phyloP scores from a whole-genome alignment of 192 early-diverging fungal genomes.

The Coemansia sp. region DNA sequence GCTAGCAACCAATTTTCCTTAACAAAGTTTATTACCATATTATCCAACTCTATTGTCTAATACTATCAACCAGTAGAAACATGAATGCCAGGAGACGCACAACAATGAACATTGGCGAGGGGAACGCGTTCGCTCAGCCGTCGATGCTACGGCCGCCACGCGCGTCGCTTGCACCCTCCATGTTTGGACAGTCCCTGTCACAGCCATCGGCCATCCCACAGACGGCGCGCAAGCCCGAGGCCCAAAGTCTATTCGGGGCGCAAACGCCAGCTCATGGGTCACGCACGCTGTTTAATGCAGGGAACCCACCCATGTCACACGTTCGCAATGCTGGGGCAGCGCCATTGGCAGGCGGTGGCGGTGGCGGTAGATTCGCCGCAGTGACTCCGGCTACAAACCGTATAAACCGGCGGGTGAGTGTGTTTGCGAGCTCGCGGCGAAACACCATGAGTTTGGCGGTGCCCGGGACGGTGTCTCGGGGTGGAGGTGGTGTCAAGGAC shows the following conservation, averaged over 20 bases:
- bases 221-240: constrained; percentile 31
- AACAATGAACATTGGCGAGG: constrained; percentile 50
- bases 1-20: too few relatives aligned
- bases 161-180: constrained; percentile 48
- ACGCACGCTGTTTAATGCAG: constrained; percentile 20
- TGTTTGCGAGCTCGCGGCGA: constrained; percentile 48
- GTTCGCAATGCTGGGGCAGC: constrained; percentile 23
- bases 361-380: constrained; percentile 12
- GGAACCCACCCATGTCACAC: constrained; percentile 41
- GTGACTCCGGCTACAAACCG: constrained; percentile 48
- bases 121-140: constrained; percentile 48
- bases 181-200: constrained; percentile 27
- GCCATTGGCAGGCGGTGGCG: background rate
- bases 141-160: constrained; percentile 41
- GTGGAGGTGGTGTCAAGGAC: constrained; percentile 58
- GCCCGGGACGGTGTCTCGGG: constrained; percentile 36
- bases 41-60: background rate
- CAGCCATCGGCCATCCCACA: constrained; percentile 25
- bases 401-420: constrained; percentile 44
- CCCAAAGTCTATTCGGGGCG: constrained; percentile 17
- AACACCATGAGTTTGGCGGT: constrained; percentile 22
- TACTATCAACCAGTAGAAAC: background rate
- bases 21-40: too few relatives aligned
- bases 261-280: constrained; percentile 30
- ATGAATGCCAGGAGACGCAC: constrained; percentile 45